Percentiles rank a stretch among this genome's conserved stretches.
phyloP scores from a whole-genome alignment of 495 filamentous ascomycete genomes.

The Tuber indicum region DNA sequence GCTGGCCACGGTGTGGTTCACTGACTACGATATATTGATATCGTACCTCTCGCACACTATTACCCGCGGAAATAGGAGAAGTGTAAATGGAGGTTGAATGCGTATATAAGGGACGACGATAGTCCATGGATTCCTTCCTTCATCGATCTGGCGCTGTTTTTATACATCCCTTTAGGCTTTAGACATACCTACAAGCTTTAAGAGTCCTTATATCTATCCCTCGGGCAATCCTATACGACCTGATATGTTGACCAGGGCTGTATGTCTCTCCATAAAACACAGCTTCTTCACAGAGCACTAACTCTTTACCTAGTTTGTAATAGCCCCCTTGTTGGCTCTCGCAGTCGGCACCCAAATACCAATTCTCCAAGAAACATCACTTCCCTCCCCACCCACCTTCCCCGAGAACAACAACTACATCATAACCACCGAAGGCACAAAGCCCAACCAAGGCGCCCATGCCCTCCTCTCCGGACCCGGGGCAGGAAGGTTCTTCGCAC shows the following conservation, averaged over 20 bases:
- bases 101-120: slow-evolving; percentile 20
- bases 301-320: slow-evolving; percentile 15
- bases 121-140: background rate
- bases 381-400: slow-evolving; percentile 15
- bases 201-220: background rate
- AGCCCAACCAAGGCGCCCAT: slow-evolving; percentile 27
- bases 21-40: background rate
- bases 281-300: slow-evolving; percentile 5
- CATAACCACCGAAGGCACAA: slow-evolving; percentile 12
- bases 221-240: background rate
- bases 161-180: background rate
- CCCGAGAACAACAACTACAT: slow-evolving; percentile 19
- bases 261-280: background rate
- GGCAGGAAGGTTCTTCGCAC: too few species aligned
- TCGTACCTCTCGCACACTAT: background rate
- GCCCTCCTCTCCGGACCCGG: background rate
- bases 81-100: background rate
- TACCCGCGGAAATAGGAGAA: background rate
- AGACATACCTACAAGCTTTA: slow-evolving; percentile 4
- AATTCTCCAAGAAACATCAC: background rate
- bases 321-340: slow-evolving; percentile 19
- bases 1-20: background rate
- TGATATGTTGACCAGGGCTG: slow-evolving; percentile 18
- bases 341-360: slow-evolving; percentile 8
- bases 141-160: background rate